Evolutionary conservation across 345 rosid species (phyloP), one percentile per base, ranked within the genome.

Genomic region (Carallia brachiata): DNA sequence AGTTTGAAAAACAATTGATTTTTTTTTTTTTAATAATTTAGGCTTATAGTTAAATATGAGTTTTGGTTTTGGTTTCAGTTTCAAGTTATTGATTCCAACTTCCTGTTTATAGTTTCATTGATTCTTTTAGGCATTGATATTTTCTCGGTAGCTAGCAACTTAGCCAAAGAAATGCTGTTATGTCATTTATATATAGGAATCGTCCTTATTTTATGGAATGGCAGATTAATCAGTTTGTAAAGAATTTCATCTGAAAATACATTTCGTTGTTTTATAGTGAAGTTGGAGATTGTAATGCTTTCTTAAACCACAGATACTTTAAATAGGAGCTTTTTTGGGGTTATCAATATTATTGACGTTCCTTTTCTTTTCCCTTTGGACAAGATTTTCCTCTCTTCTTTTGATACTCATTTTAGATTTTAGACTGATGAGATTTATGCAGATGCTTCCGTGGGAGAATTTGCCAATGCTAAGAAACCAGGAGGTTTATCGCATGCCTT

Each of bases 401-500:
- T 44, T 44, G 50, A 13, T 44, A 44, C 50, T 12, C 48, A 31
- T 70, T 53, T 50, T 0, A 28, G 27, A 69, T 84, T 36, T 65
- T 40, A 61, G 58, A 67, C 47, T 53, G 56, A 17, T 69, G 55
- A 61, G 52, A 60, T 73, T 23, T 79, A 9, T 61, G 65, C 79
- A 95, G 97, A 95, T 95, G 99, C 91, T 95, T 83, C 97, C 99
- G 9, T 95, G 99, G 99, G 99, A 95, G 81, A 95, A 80, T 74
- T 77, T 95, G 65, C 97, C 99, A 2, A 81, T 78, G 53, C 81
- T 95, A 52, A 83, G 97, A 83, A 87, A 84, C 62, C 93, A 89
- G 62, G 99, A 90, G 83, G 93, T 89, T 62, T 95, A 95, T 79
- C 93, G 97, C 57, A 88, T 95, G 95, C 99, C 99, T 65, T 90